Evolutionary conservation across 345 rosid species (phyloP), one percentile per base, ranked within the genome.

Genomic region (Gossypioides kirkii): DNA sequence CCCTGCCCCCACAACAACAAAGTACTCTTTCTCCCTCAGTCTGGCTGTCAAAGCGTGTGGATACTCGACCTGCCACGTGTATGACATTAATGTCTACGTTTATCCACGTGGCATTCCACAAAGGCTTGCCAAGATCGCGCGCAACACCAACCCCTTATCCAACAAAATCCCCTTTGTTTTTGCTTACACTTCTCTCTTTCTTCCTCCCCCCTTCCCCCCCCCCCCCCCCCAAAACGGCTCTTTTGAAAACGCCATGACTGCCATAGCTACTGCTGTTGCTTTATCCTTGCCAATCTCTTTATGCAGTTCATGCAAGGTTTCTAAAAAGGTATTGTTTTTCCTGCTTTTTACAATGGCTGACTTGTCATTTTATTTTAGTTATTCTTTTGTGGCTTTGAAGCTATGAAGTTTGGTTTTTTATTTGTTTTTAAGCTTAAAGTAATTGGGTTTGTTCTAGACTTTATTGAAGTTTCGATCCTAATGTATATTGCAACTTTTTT

Each of bases 61-160:
- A 76, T 49, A 73, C 36, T 1, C 22, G 28, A 56, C 23, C 2
- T 8, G 89, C 92, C 98, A 90, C 90, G 90, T 79, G 86, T 71
- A 3, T 14, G 2, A 26, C 71, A 46, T 11, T 1, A 0, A 14
- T 10, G 58, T 71, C 80, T 78, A 73, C 72, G 69, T 60, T 12
- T 50, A 0, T 79, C 84, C 96, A 94, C 92, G 87, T 92, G 99
- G 86, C 96, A 73, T 2, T 3, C 64, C 26, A 1, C 72, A 77
- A 61, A 89, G 98, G 98, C 69, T 77, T 79, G 25, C 76, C 72
- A 67, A 86, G 98, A 94, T 94, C 87, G 89, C 97, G 86, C 75
- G 80, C 14, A 80, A 77, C 74, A 58, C 85, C 76, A 62, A 42
- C 84, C 89, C 81, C 97, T 94, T 94, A 91, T 94, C 99, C 59